Evolutionary conservation across 108 stramenopile species (phyloP).

Genomic region (Ochromonas danica): DNA sequence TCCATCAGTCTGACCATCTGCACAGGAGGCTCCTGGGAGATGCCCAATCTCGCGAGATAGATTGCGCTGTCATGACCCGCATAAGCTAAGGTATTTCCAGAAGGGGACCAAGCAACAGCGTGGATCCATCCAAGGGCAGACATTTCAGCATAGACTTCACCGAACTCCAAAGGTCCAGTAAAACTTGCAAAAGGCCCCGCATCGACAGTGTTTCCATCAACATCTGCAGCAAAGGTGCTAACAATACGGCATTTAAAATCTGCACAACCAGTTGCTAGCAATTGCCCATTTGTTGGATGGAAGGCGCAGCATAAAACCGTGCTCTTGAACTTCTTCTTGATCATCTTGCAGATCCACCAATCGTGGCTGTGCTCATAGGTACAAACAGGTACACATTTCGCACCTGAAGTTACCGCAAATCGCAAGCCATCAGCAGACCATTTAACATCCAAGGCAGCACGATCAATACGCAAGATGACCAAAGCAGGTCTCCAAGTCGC

Average conservation of each 20-base stretch:
- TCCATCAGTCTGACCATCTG: constrained; percentile 43
- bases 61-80: constrained; percentile 53
- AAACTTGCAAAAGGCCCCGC: constrained; percentile 29
- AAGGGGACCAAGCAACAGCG: constrained; percentile 52
- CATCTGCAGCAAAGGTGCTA: constrained; percentile 33
- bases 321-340: constrained; percentile 61
- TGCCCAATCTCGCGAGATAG: constrained; percentile 44
- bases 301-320: constrained; percentile 53
- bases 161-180: constrained; percentile 39
- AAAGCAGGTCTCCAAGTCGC: constrained; percentile 55
- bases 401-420: constrained; percentile 60
- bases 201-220: constrained; percentile 22
- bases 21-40: constrained; percentile 23
- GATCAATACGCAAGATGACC: constrained; percentile 60
- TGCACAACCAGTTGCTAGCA: constrained; percentile 56
- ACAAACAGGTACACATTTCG: constrained; percentile 61
- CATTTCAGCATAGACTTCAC: constrained; percentile 52
- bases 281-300: constrained; percentile 56
- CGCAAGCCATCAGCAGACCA: constrained; percentile 62
- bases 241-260: constrained; percentile 59
- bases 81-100: constrained; percentile 49
- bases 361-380: constrained; percentile 54
- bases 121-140: constrained; percentile 51
- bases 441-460: constrained; percentile 59
- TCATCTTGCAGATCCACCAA: constrained; percentile 65